Conservation (phyloP, 2,329 filamentous ascomycete species). For the Penicillium sp. region DNA sequence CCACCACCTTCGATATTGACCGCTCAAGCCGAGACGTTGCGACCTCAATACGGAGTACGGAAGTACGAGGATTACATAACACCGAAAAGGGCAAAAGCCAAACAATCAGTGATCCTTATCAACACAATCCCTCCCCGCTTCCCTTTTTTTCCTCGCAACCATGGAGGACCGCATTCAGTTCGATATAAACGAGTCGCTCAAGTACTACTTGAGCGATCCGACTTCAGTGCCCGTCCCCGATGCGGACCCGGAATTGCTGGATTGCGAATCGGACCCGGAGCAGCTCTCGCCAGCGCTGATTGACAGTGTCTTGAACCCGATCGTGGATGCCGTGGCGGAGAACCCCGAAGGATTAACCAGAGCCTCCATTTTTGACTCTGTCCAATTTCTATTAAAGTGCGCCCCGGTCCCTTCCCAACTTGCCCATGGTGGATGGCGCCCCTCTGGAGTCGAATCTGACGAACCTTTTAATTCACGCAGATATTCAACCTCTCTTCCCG, state of each 20-base stretch:
- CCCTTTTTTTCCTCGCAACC: conserved; percentile 44
- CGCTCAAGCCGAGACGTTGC: too few relatives aligned
- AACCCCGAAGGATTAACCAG: conserved; percentile 85
- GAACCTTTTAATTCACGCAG: conserved; percentile 68
- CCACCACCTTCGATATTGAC: too few relatives aligned
- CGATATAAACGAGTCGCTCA: conserved; percentile 94
- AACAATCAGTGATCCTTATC: conserved; percentile 24
- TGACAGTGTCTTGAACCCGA: conserved; percentile 84
- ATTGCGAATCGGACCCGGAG: conserved; percentile 92
- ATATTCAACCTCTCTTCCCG: conserved; percentile 76
- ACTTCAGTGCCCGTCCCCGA: conserved; percentile 80
- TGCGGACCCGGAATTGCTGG: conserved; percentile 77
- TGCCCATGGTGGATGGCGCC: conserved; percentile 31
- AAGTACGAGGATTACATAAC: conserved; percentile 3
- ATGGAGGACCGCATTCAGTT: conserved; percentile 73
- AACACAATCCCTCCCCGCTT: conserved; percentile 23
- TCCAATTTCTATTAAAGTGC: conserved; percentile 97
- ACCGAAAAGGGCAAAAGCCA: conserved; percentile 30
- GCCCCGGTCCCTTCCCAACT: conserved; percentile 57
- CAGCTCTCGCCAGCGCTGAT: conserved; percentile 75
- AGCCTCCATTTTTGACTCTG: conserved; percentile 79
- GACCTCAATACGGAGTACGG: neutral
- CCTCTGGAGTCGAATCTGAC: conserved; percentile 57
- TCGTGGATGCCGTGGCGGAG: conserved; percentile 88
- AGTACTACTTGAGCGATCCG: conserved; percentile 95